Conservation (phyloP, 768 basidiomycete species). For the Hygrocybe punicea region DNA sequence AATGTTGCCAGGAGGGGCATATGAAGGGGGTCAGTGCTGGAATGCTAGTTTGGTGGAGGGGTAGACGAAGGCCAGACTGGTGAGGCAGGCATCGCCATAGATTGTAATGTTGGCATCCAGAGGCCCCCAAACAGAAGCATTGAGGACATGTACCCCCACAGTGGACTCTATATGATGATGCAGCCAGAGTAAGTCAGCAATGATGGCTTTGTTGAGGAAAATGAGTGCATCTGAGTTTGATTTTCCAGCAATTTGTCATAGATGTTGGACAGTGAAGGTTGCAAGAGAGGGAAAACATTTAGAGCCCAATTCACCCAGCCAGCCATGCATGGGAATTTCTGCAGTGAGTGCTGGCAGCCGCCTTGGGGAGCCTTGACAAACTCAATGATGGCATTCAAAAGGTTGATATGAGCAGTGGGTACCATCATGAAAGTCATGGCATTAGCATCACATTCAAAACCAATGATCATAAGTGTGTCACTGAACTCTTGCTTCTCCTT, state of each 20-base stretch:
- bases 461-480: conserved; percentile 32
- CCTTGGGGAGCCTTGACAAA: not conserved
- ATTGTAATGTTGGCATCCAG: conserved; percentile 9
- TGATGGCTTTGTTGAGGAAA: conserved; percentile 24
- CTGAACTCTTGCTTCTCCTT: conserved; percentile 40
- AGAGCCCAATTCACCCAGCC: conserved; percentile 42
- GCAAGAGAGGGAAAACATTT: conserved; percentile 34
- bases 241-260: conserved; percentile 34
- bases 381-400: conserved; percentile 7
- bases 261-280: conserved; percentile 24
- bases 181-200: conserved; percentile 31
- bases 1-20: too few species aligned
- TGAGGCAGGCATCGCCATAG: conserved; percentile 28
- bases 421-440: conserved; percentile 27
- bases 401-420: not conserved
- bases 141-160: conserved; percentile 21
- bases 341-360: conserved; percentile 12
- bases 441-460: conserved; percentile 37
- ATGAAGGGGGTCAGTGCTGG: too few species aligned
- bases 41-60: too few species aligned
- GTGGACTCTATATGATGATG: conserved; percentile 15
- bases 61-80: too few species aligned
- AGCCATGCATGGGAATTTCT: conserved; percentile 30
- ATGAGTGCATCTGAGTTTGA: conserved; percentile 11
- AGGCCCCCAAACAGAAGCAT: conserved; percentile 15